A percentile compares a stretch with the other conserved stretches of the same genome.
These are phyloP conservation scores for Farysia itapuensis DNA, from an alignment of 1,284 basidiomycete genomes.

Conservation along the genomic window DNA sequence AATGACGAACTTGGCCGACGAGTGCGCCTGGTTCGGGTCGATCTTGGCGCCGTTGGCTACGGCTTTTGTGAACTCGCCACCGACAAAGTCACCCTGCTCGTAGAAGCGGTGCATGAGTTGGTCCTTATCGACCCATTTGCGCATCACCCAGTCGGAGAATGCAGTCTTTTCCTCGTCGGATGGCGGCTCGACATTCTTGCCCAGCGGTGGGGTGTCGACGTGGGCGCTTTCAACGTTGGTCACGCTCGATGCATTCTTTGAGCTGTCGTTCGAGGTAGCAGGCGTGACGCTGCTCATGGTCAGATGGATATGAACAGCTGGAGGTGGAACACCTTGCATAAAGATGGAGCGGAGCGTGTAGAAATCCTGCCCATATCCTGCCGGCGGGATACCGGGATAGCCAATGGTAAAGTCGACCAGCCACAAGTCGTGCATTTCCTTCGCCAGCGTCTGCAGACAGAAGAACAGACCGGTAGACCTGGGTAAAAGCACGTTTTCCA, in stretches of 20 bases:
- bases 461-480: slow-evolving; percentile 87
- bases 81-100: slow-evolving; percentile 53
- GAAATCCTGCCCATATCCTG: slow-evolving; percentile 73
- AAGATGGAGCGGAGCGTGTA: slow-evolving; percentile 87
- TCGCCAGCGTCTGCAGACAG: slow-evolving; percentile 76
- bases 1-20: slow-evolving; percentile 29
- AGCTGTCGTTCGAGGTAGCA: slow-evolving; percentile 6
- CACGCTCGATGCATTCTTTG: slow-evolving; percentile 2
- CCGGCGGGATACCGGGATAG: slow-evolving; percentile 73
- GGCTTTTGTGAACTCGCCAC: slow-evolving; percentile 17
- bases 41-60: slow-evolving; percentile 1
- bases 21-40: slow-evolving; percentile 1
- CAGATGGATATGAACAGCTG: slow-evolving; percentile 74
- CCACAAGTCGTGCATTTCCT: slow-evolving; percentile 74
- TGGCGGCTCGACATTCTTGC: slow-evolving; percentile 58
- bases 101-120: slow-evolving; percentile 70
- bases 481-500: slow-evolving; percentile 78
- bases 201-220: slow-evolving; percentile 17
- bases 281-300: slow-evolving; percentile 21
- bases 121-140: slow-evolving; percentile 84
- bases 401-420: slow-evolving; percentile 75
- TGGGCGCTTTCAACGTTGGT: slow-evolving; percentile 4
- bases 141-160: slow-evolving; percentile 82
- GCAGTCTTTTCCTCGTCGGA: slow-evolving; percentile 69
- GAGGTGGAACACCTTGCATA: slow-evolving; percentile 77